phyloP scores from a whole-genome alignment of 2,329 filamentous ascomycete genomes.

The Alternaria panax region DNA sequence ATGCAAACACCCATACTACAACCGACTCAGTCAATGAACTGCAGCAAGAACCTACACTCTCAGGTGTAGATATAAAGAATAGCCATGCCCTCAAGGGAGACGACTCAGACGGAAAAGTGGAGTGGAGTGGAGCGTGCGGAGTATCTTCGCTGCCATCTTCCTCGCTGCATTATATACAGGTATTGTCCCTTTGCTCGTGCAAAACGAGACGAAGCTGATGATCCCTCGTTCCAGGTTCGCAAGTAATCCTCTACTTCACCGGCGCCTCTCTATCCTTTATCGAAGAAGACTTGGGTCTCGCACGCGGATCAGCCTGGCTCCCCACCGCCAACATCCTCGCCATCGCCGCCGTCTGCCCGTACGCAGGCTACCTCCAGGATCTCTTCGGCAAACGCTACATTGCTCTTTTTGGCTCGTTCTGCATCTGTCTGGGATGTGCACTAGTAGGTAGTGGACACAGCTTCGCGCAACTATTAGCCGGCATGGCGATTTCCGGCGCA shows the following conservation, averaged over 20 bases:
- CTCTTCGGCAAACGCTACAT: constrained; percentile 48
- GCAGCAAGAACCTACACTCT: constrained; percentile 34
- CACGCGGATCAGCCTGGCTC: constrained; percentile 39
- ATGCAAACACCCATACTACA: constrained; percentile 22
- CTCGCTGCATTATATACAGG: constrained; percentile 50
- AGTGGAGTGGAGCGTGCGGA: constrained; percentile 44
- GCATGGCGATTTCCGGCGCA: constrained; percentile 45
- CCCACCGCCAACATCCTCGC: constrained; percentile 48
- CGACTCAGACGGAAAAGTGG: constrained; percentile 51
- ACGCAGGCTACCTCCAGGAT: constrained; percentile 48
- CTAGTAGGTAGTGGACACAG: constrained; percentile 40
- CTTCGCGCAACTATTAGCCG: constrained; percentile 45
- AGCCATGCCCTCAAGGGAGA: constrained; percentile 49
- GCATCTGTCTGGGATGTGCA: constrained; percentile 40
- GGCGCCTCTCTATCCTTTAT: constrained; percentile 45
- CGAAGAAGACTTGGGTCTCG: constrained; percentile 33
- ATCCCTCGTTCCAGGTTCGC: constrained; percentile 33
- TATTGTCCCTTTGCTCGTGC: background rate
- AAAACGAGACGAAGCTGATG: background rate
- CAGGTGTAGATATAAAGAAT: constrained; percentile 48
- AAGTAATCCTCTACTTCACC: constrained; percentile 46
- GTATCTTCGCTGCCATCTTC: constrained; percentile 47
- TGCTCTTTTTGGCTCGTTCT: constrained; percentile 41
- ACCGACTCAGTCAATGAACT: constrained; percentile 33
- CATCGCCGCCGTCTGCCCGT: constrained; percentile 45